phyloP scores from a whole-genome alignment of 2,329 filamentous ascomycete species.

The Shiraia sp. region DNA sequence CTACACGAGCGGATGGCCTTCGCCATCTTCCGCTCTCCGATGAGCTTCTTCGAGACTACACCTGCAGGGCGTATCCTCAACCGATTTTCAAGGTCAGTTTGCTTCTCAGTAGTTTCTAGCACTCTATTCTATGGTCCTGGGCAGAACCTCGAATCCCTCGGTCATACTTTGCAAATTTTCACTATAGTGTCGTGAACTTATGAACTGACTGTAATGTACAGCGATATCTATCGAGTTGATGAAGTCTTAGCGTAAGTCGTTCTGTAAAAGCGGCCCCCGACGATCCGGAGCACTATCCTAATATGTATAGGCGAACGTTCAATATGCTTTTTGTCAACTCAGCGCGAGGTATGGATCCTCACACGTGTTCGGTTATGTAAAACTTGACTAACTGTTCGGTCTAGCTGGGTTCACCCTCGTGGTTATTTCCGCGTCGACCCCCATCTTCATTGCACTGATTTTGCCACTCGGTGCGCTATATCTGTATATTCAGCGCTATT shows the following conservation, averaged over 20 bases:
- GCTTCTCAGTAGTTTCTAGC: constrained; percentile 7
- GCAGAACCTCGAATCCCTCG: no score
- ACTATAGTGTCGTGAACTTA: no score
- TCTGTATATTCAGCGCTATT: constrained; percentile 94
- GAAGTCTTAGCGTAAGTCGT: constrained; percentile 76
- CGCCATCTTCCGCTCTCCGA: constrained; percentile 94
- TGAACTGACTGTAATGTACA: constrained; percentile 41
- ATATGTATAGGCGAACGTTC: constrained; percentile 70
- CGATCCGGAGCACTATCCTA: constrained; percentile 18
- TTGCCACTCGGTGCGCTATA: constrained; percentile 81
- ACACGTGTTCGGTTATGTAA: constrained; percentile 14
- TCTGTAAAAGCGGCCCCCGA: constrained; percentile 1
- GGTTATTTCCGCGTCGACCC: constrained; percentile 81
- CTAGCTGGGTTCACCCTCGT: constrained; percentile 75
- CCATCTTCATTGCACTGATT: constrained; percentile 78
- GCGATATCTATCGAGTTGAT: constrained; percentile 80
- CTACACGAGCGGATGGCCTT: constrained; percentile 96
- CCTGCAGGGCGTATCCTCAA: constrained; percentile 96
- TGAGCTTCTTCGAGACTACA: constrained; percentile 98
- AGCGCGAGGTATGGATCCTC: constrained; percentile 49
- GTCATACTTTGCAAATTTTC: no score
- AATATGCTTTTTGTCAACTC: constrained; percentile 74
- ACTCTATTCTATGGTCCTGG: constrained; percentile 6
- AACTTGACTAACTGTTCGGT: constrained; percentile 25
- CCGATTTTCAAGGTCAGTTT: constrained; percentile 81